phyloP scores from a whole-genome alignment of 257 asterid species.

The Capsicum pubescens region DNA sequence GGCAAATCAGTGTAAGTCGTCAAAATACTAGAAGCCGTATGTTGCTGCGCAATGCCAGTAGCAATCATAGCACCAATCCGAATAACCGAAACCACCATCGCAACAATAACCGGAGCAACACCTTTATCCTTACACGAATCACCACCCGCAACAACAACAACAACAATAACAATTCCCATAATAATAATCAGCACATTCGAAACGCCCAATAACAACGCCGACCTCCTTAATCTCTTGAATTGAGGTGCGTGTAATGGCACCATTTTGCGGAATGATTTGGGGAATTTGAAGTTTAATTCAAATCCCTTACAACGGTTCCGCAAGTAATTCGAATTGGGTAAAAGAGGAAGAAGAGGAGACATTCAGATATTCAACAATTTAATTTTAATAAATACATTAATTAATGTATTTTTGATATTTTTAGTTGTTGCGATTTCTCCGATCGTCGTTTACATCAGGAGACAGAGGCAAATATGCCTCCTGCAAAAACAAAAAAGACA shows the following conservation, averaged over 20 bases:
- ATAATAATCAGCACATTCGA: conserved; percentile 27
- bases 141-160: not conserved
- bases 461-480: not conserved
- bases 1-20: not conserved
- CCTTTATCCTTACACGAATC: not conserved
- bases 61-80: conserved; percentile 37
- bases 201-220: conserved; percentile 31
- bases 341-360: conserved; percentile 27
- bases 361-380: not conserved
- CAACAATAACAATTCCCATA: conserved; percentile 16
- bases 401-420: not conserved
- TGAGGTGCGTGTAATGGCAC: not conserved
- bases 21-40: conserved; percentile 31
- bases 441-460: not conserved
- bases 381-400: no score
- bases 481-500: not conserved
- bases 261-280: conserved; percentile 20
- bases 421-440: not conserved
- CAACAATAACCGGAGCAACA: not conserved
- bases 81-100: conserved; percentile 22
- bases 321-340: not conserved
- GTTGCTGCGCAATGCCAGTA: conserved; percentile 33
- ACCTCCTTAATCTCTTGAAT: conserved; percentile 25
- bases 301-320: not conserved
- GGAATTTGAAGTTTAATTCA: not conserved